phyloP scores from a whole-genome alignment of 2,329 filamentous ascomycete genomes.

The Fusarium anguioides region DNA sequence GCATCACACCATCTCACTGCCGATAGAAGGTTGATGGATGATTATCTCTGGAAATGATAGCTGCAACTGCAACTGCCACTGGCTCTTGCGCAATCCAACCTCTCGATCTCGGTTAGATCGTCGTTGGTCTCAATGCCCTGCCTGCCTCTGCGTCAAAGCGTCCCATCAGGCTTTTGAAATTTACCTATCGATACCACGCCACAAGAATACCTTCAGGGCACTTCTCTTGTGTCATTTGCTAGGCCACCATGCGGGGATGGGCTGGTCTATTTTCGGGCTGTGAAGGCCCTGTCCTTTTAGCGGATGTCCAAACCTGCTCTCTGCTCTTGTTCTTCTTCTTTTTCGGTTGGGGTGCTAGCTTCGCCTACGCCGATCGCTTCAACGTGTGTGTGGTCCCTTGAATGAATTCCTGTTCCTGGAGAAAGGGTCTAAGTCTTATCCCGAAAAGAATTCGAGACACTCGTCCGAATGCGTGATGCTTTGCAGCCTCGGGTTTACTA shows the following conservation, averaged over 20 bases:
- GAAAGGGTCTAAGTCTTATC: slow-evolving; percentile 6
- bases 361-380: slow-evolving; percentile 37
- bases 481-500: slow-evolving; percentile 10
- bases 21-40: neutral
- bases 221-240: slow-evolving; percentile 38
- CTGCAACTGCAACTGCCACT: slow-evolving; percentile 2
- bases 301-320: slow-evolving; percentile 31
- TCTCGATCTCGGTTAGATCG: slow-evolving; percentile 44
- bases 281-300: slow-evolving; percentile 18
- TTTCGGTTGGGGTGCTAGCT: slow-evolving; percentile 21
- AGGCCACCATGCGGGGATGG: slow-evolving; percentile 38
- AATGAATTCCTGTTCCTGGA: slow-evolving; percentile 17
- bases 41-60: slow-evolving; percentile 22
- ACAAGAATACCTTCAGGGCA: slow-evolving; percentile 16
- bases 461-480: slow-evolving; percentile 14
- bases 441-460: slow-evolving; percentile 15
- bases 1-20: slow-evolving; percentile 27
- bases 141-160: slow-evolving; percentile 27
- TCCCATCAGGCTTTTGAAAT: slow-evolving; percentile 23
- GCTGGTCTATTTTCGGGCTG: slow-evolving; percentile 40
- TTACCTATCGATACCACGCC: slow-evolving; percentile 18
- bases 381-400: slow-evolving; percentile 12
- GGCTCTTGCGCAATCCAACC: slow-evolving; percentile 22
- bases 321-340: slow-evolving; percentile 1
- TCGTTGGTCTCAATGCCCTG: slow-evolving; percentile 23